phyloP scores from a whole-genome alignment of 352 stramenopile species.

The Plasmopara muralis region DNA sequence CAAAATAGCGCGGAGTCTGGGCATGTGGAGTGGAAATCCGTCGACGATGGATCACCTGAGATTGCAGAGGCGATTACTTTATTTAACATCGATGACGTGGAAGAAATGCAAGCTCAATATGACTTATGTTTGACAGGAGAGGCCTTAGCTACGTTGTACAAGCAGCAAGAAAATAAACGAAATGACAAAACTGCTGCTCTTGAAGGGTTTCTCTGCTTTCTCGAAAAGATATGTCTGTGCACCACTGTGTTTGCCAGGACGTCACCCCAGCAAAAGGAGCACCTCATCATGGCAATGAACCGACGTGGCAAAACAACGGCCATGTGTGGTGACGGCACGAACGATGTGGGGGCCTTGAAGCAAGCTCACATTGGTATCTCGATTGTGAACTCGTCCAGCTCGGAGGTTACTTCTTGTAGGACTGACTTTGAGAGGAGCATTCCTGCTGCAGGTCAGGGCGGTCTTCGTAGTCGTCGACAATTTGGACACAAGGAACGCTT shows the following conservation, averaged over 20 bases:
- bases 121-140: conserved; percentile 82
- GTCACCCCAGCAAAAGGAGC: conserved; percentile 95
- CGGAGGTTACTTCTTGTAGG: conserved; percentile 40
- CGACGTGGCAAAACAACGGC: conserved; percentile 86
- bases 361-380: conserved; percentile 86
- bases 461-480: conserved; percentile 54
- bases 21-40: conserved; percentile 71
- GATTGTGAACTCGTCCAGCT: conserved; percentile 70
- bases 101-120: conserved; percentile 61
- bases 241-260: conserved; percentile 94
- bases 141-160: conserved; percentile 38
- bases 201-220: conserved; percentile 55
- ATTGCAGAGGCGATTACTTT: conserved; percentile 76
- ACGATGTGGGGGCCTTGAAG: conserved; percentile 96
- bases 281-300: conserved; percentile 93
- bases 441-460: conserved; percentile 31
- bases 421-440: conserved; percentile 26
- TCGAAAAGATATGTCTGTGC: conserved; percentile 68
- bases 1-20: conserved; percentile 27
- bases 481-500: conserved; percentile 39
- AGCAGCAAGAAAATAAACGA: conserved; percentile 21
- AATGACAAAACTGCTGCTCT: conserved; percentile 25
- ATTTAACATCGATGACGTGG: conserved; percentile 55
- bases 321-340: conserved; percentile 98
- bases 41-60: conserved; percentile 85